Evolutionary conservation across 495 filamentous ascomycete genomes (phyloP).

Genomic region (Podospora fimiseda): DNA sequence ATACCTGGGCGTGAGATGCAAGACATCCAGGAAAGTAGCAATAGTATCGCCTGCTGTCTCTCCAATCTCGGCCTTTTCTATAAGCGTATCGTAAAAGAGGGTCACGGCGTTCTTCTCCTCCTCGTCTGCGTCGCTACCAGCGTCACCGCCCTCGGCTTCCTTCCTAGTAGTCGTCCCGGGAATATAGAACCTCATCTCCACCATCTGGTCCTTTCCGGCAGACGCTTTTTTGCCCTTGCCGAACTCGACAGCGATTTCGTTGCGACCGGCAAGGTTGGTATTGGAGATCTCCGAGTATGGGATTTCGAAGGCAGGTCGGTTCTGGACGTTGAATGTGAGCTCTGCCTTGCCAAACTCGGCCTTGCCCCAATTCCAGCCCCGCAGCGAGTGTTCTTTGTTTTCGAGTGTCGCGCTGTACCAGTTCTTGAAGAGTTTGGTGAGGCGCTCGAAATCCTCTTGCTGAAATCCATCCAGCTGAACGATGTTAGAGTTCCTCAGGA

Average conservation of each 20-base stretch:
- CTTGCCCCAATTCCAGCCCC: slow-evolving; percentile 99
- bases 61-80: slow-evolving; percentile 98
- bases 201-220: slow-evolving; percentile 82
- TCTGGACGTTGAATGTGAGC: slow-evolving; percentile 92
- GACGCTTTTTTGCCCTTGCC: slow-evolving; percentile 81
- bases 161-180: slow-evolving; percentile 85
- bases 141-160: slow-evolving; percentile 69
- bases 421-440: slow-evolving; percentile 85
- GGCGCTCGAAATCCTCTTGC: slow-evolving; percentile 87
- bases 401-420: slow-evolving; percentile 95
- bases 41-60: slow-evolving; percentile 96
- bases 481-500: slow-evolving; percentile 73
- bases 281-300: slow-evolving; percentile 97
- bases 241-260: slow-evolving; percentile 96
- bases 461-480: slow-evolving; percentile 94
- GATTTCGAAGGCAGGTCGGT: slow-evolving; percentile 93
- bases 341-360: slow-evolving; percentile 94
- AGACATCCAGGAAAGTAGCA: slow-evolving; percentile 92
- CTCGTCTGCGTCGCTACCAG: slow-evolving; percentile 58
- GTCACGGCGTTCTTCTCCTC: slow-evolving; percentile 92
- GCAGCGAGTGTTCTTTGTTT: slow-evolving; percentile 83
- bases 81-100: slow-evolving; percentile 92
- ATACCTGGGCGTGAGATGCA: slow-evolving; percentile 94
- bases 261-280: slow-evolving; percentile 94
- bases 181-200: slow-evolving; percentile 99